Conservation (phyloP, 768 basidiomycete genomes). For the Rhodotorula paludigena region DNA sequence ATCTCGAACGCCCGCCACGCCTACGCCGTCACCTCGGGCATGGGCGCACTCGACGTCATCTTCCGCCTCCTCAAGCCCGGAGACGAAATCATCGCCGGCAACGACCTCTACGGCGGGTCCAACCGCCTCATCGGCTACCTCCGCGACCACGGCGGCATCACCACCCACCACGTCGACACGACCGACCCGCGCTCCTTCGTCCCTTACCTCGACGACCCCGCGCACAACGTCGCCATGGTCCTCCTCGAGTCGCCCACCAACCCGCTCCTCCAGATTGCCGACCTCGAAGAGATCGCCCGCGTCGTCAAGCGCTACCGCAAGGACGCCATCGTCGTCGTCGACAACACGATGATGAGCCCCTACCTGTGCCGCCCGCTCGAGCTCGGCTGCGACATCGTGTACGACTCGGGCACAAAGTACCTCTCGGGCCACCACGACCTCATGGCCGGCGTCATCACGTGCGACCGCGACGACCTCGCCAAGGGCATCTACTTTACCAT, state of each 20-base stretch:
- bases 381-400: slow-evolving; percentile 92
- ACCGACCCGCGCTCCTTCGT: slow-evolving; percentile 64
- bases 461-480: slow-evolving; percentile 83
- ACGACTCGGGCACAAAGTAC: slow-evolving; percentile 97
- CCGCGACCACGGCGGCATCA: slow-evolving; percentile 76
- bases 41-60: slow-evolving; percentile 96
- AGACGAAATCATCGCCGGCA: slow-evolving; percentile 83
- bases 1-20: slow-evolving; percentile 88
- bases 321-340: slow-evolving; percentile 78
- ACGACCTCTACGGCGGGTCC: slow-evolving; percentile 96
- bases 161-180: slow-evolving; percentile 89
- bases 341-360: slow-evolving; percentile 99
- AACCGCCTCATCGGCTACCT: slow-evolving; percentile 90
- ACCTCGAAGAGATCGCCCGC: slow-evolving; percentile 74
- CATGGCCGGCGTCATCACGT: slow-evolving; percentile 94
- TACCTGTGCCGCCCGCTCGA: slow-evolving; percentile 92
- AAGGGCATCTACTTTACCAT: slow-evolving; percentile 88
- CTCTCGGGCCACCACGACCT: slow-evolving; percentile 96
- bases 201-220: slow-evolving; percentile 57
- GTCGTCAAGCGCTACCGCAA: slow-evolving; percentile 77
- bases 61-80: slow-evolving; percentile 88
- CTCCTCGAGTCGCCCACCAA: slow-evolving; percentile 96
- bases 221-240: slow-evolving; percentile 60
- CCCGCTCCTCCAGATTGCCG: slow-evolving; percentile 88
- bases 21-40: slow-evolving; percentile 89